A percentile compares a stretch with the other conserved stretches of the same genome.
Conservation (phyloP, 148 eudicot genomes). For the Rhododendron simsii region DNA sequence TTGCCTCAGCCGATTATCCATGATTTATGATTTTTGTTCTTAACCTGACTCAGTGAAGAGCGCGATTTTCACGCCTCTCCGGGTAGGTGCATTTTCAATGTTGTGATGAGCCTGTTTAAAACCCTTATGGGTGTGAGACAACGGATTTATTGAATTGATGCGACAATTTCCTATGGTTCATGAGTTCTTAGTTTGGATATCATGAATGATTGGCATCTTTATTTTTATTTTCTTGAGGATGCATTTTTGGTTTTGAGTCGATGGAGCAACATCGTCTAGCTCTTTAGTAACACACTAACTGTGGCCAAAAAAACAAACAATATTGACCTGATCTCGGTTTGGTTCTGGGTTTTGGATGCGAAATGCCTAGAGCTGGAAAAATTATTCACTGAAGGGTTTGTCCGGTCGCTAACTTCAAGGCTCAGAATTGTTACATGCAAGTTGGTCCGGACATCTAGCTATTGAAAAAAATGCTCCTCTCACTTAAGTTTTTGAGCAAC, state of each 20-base stretch:
- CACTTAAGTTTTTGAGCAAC: not conserved
- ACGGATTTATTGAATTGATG: not conserved
- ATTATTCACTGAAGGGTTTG: too few relatives aligned
- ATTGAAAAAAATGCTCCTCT: not conserved
- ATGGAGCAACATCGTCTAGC: not conserved
- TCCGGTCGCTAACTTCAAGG: too few relatives aligned
- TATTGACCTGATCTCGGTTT: not conserved
- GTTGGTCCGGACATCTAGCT: not conserved
- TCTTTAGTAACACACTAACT: not conserved
- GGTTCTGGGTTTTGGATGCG: not conserved
- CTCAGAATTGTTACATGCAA: too few relatives aligned
- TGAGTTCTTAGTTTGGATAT: not conserved
- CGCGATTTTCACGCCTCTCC: constrained; percentile 1
- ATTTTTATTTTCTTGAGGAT: not conserved
- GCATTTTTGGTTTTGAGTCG: not conserved
- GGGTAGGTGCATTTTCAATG: not conserved
- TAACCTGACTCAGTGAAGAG: constrained; percentile 5
- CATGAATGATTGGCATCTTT: not conserved
- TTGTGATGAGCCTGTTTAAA: not conserved
- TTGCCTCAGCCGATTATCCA: not conserved
- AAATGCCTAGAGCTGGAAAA: not conserved
- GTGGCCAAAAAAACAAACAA: not conserved
- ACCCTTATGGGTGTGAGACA: not conserved
- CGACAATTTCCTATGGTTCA: not conserved
- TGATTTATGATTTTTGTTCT: not conserved